These are phyloP conservation scores for Phytophthora kernoviae DNA, from an alignment of 352 stramenopile genomes.

Conservation along the genomic window DNA sequence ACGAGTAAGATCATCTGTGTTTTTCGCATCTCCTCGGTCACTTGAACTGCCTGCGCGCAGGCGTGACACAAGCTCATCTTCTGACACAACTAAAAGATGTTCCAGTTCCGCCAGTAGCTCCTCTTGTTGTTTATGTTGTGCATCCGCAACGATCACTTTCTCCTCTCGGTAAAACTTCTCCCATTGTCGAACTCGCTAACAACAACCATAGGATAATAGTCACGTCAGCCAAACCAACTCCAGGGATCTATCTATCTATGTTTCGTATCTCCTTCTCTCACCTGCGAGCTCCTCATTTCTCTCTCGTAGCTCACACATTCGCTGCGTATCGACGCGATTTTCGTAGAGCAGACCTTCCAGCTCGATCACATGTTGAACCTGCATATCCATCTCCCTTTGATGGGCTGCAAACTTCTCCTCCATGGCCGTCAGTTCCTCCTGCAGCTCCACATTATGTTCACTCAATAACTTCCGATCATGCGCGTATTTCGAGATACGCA, in stretches of 20 bases:
- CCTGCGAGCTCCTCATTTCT: constrained; percentile 56
- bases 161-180: constrained; percentile 60
- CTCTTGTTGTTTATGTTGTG: constrained; percentile 54
- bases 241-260: background rate
- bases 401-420: constrained; percentile 52
- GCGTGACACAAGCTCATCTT: constrained; percentile 31
- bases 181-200: constrained; percentile 62
- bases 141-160: constrained; percentile 32
- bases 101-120: constrained; percentile 61
- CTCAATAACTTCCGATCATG: constrained; percentile 80
- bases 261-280: too few species aligned
- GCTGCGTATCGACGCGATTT: constrained; percentile 42
- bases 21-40: constrained; percentile 13
- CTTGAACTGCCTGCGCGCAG: constrained; percentile 7
- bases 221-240: constrained; percentile 6
- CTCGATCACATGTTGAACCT: constrained; percentile 64
- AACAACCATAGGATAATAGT: background rate
- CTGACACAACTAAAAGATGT: constrained; percentile 37
- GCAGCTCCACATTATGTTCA: constrained; percentile 83
- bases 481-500: constrained; percentile 78
- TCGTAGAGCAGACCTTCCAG: constrained; percentile 63
- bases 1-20: constrained; percentile 9
- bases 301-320: constrained; percentile 38
- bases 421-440: constrained; percentile 54
- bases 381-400: constrained; percentile 60